These are phyloP conservation scores for Colletotrichum sp. DNA, from an alignment of 2,329 filamentous ascomycete genomes.

Conservation along the genomic window DNA sequence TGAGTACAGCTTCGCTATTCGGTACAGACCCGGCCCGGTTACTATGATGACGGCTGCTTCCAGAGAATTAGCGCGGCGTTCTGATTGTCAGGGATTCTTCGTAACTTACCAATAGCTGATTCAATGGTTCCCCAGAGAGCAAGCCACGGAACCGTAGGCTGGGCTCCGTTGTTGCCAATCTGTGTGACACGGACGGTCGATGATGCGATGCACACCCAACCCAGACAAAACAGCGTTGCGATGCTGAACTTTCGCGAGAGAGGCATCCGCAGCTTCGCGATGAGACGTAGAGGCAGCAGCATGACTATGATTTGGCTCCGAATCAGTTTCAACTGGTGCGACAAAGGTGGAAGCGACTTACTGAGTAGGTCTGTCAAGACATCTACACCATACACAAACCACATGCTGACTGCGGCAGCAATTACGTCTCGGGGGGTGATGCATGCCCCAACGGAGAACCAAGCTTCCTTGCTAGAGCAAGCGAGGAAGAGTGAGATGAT, in stretches of 20 bases:
- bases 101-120: neutral
- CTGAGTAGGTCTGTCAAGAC: slow-evolving; percentile 19
- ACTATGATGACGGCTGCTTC: neutral
- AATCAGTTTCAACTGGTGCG: neutral
- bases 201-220: slow-evolving; percentile 18
- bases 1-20: neutral
- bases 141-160: neutral
- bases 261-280: slow-evolving; percentile 16
- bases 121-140: neutral
- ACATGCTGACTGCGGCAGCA: slow-evolving; percentile 18
- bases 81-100: no score
- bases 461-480: slow-evolving; percentile 19
- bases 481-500: slow-evolving; percentile 20
- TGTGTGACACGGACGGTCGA: slow-evolving; percentile 18
- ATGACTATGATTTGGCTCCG: neutral
- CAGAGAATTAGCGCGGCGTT: no score
- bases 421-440: slow-evolving; percentile 12
- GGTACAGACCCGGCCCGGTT: neutral
- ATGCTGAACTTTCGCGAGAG: slow-evolving; percentile 18
- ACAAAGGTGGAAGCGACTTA: neutral
- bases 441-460: slow-evolving; percentile 18
- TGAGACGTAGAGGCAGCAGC: slow-evolving; percentile 13
- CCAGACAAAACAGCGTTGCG: slow-evolving; percentile 18
- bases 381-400: slow-evolving; percentile 19
- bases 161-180: neutral